Evolutionary conservation across 768 basidiomycete genomes (phyloP).

Genomic region (Lactarius indigo): DNA sequence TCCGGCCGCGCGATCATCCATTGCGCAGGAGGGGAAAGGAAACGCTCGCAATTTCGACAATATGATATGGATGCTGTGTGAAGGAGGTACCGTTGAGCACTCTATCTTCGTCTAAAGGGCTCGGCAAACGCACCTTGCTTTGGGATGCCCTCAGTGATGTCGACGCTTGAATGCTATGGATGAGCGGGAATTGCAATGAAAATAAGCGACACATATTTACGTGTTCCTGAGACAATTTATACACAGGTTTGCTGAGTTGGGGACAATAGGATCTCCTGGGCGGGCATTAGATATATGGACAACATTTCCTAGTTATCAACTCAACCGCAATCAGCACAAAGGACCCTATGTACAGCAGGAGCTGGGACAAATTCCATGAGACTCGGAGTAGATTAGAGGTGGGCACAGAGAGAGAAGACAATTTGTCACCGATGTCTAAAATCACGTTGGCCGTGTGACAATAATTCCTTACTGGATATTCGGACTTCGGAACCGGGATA

Average conservation of each 20-base stretch:
- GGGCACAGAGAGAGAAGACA: background rate
- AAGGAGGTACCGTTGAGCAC: background rate
- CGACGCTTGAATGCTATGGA: constrained; percentile 51
- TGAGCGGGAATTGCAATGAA: background rate
- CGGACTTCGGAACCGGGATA: constrained; percentile 6
- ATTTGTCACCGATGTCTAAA: constrained; percentile 7
- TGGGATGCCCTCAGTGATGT: constrained; percentile 97
- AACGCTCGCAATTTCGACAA: constrained; percentile 95
- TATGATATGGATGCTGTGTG: constrained; percentile 78
- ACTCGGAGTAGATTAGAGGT: no score
- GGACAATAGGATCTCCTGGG: constrained; percentile 78
- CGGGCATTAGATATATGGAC: constrained; percentile 7
- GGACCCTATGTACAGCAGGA: constrained; percentile 74
- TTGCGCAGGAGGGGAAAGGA: constrained; percentile 81
- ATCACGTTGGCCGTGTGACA: constrained; percentile 12
- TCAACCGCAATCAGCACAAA: constrained; percentile 85
- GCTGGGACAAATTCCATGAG: constrained; percentile 76
- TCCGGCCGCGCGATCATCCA: constrained; percentile 89
- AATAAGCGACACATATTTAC: constrained; percentile 39
- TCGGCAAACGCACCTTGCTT: constrained; percentile 68
- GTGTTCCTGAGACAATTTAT: constrained; percentile 86
- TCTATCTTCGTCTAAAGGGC: background rate
- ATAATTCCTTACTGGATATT: background rate
- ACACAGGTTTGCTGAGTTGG: constrained; percentile 90
- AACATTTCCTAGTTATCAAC: constrained; percentile 23